Evolutionary conservation across 352 stramenopile species (phyloP).

Genomic region (Phytophthora pinifolia): DNA sequence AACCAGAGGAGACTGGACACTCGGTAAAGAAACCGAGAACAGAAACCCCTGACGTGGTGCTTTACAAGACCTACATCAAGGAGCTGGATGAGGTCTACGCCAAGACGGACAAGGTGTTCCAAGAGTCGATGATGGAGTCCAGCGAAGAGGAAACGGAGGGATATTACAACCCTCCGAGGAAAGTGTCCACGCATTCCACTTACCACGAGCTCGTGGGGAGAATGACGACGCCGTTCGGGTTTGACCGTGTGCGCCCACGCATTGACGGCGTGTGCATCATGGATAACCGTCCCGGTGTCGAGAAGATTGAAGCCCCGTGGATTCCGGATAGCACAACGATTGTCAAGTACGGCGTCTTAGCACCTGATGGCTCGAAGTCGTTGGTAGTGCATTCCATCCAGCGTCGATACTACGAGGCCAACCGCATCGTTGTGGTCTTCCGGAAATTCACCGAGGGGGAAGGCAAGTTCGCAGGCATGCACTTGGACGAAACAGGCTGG

Average conservation of each 20-base stretch:
- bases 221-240: slow-evolving; percentile 21
- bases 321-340: slow-evolving; percentile 29
- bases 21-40: slow-evolving; percentile 12
- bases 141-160: neutral
- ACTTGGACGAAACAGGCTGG: slow-evolving; percentile 64
- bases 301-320: slow-evolving; percentile 16
- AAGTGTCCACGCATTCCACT: neutral
- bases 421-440: slow-evolving; percentile 57
- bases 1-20: neutral
- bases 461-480: slow-evolving; percentile 37
- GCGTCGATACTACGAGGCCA: slow-evolving; percentile 37
- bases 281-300: slow-evolving; percentile 13
- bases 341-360: slow-evolving; percentile 18
- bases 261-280: slow-evolving; percentile 8
- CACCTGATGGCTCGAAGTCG: neutral
- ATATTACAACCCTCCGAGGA: slow-evolving; percentile 2
- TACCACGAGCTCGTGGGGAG: slow-evolving; percentile 24
- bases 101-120: slow-evolving; percentile 18
- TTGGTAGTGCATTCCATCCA: slow-evolving; percentile 29
- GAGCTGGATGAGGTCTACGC: slow-evolving; percentile 34
- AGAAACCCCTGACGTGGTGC: slow-evolving; percentile 14
- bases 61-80: slow-evolving; percentile 27
- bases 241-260: slow-evolving; percentile 7
- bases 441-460: slow-evolving; percentile 45
- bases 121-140: neutral